Evolutionary conservation across 2,329 filamentous ascomycete genomes (phyloP).

Genomic region (Harringtonia lauricola): DNA sequence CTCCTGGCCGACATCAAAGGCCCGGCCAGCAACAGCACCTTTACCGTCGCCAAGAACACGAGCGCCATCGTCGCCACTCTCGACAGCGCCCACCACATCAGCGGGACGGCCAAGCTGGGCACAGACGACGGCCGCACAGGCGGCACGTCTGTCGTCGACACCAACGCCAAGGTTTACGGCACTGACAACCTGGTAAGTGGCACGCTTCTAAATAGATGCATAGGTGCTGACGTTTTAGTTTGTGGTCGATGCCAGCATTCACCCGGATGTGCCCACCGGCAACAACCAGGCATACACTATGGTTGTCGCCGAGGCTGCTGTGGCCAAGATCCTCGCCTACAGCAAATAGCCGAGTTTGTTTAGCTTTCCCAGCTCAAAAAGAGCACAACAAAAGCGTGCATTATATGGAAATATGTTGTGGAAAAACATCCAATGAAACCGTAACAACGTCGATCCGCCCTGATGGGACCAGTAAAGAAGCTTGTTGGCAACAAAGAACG

Average conservation of each 20-base stretch:
- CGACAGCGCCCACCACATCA: slow-evolving; percentile 35
- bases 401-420: too few species aligned
- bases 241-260: not conserved
- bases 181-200: slow-evolving; percentile 43
- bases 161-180: slow-evolving; percentile 53
- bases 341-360: not conserved
- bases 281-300: slow-evolving; percentile 2
- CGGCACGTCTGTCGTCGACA: slow-evolving; percentile 51
- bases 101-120: slow-evolving; percentile 49
- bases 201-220: not conserved
- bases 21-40: too few species aligned
- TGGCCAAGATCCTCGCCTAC: not conserved
- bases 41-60: not conserved
- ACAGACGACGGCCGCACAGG: slow-evolving; percentile 38
- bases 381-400: too few species aligned
- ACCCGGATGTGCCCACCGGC: not conserved
- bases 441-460: too few species aligned
- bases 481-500: too few species aligned
- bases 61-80: slow-evolving; percentile 30
- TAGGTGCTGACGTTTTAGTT: not conserved
- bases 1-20: slow-evolving; percentile 15
- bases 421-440: too few species aligned
- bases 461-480: too few species aligned
- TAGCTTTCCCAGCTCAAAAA: too few species aligned
- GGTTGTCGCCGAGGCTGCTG: slow-evolving; percentile 1